phyloP scores from a whole-genome alignment of 768 basidiomycete genomes.

The Suillus sp. region DNA sequence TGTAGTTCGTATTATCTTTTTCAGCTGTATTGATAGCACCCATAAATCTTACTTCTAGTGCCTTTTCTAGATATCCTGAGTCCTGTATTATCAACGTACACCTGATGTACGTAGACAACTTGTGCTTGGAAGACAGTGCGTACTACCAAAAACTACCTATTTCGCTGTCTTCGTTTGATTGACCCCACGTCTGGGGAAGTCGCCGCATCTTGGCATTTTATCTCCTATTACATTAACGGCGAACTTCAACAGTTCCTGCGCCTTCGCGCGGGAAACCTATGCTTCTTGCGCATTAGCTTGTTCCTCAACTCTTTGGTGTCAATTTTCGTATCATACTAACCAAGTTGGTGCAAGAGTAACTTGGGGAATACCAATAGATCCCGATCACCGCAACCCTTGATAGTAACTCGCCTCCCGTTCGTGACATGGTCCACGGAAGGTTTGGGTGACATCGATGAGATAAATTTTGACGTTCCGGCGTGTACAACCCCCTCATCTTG shows the following conservation, averaged over 20 bases:
- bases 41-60: constrained; percentile 3
- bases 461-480: neutral
- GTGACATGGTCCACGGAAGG: neutral
- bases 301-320: neutral
- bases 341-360: neutral
- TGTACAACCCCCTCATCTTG: neutral
- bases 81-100: neutral
- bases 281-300: no score
- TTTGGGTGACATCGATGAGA: neutral
- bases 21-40: constrained; percentile 12
- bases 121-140: neutral
- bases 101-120: neutral
- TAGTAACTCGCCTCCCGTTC: neutral
- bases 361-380: neutral
- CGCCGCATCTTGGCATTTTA: neutral
- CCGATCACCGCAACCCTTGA: neutral
- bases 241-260: constrained; percentile 2
- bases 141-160: neutral
- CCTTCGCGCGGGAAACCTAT: neutral
- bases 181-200: neutral
- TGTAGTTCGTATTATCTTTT: constrained; percentile 12
- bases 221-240: neutral
- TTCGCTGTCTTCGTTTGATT: neutral
- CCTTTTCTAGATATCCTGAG: constrained; percentile 1
- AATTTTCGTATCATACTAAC: neutral